phyloP scores from a whole-genome alignment of 805 yeast genomes.

The Ogataea thermomethanolica region DNA sequence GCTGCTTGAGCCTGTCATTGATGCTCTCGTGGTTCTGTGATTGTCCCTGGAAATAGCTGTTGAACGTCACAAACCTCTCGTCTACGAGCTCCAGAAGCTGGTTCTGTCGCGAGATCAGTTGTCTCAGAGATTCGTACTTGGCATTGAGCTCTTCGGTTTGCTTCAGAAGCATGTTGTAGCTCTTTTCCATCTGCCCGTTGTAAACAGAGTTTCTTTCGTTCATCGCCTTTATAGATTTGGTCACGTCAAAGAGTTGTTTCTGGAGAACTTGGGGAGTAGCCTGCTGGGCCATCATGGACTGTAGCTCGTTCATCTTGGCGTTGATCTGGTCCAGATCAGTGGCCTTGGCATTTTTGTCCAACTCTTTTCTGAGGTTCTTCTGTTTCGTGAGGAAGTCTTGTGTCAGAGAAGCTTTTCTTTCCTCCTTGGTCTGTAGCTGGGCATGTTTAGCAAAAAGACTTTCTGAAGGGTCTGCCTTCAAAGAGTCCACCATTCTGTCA shows the following conservation, averaged over 20 bases:
- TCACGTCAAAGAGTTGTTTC: constrained; percentile 22
- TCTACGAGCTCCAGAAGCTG: constrained; percentile 17
- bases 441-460: constrained; percentile 28
- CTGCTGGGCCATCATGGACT: constrained; percentile 5
- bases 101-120: constrained; percentile 14
- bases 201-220: constrained; percentile 9
- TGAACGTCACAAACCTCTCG: constrained; percentile 14
- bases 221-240: constrained; percentile 17
- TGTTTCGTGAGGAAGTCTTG: constrained; percentile 23
- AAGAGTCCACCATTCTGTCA: constrained; percentile 38
- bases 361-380: constrained; percentile 5
- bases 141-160: constrained; percentile 13
- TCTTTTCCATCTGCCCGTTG: constrained; percentile 4
- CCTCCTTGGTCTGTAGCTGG: background rate
- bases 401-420: constrained; percentile 19
- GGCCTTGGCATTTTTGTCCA: background rate
- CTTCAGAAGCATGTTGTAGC: constrained; percentile 7
- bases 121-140: constrained; percentile 14
- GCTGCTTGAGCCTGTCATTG: constrained; percentile 13
- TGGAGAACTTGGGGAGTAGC: constrained; percentile 14
- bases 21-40: constrained; percentile 18
- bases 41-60: constrained; percentile 19
- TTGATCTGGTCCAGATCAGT: constrained; percentile 3
- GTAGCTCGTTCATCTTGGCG: constrained; percentile 8
- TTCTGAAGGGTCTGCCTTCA: constrained; percentile 22